Base-by-base conservation (phyloP, 148 eudicot genomes). In the Camellia sinensis region DNA sequence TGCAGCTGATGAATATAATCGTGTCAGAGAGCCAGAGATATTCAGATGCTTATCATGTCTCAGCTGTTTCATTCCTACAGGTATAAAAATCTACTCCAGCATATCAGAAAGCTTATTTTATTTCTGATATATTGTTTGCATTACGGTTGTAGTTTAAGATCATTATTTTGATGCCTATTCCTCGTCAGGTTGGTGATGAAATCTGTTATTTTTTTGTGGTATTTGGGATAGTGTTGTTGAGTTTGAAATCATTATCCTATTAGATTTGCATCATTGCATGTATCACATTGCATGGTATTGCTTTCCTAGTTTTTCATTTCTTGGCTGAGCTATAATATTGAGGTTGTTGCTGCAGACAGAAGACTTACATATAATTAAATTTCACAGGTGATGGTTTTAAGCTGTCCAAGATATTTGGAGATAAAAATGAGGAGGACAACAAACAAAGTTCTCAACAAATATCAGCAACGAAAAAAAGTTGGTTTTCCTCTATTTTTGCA, bases 21-120 rank as follows among this genome's bases (percentile, higher is more conserved):
- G 4, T 10, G 50, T 2, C 29, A 56, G 50, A 59, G 37, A 43
- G 53, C 78, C 78, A 40, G 53, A 74, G 65, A 17, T 72, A 54
- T 85, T 93, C 79, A 83, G 90, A 73, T 96, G 98, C 86, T 88
- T 92, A 80, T 89, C 98, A 41, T 96, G 99, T 86, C 89, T 94
- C 84, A 88, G 92, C 81, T 80, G 93, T 78, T 92, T 96, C 85
- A 81, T 92, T 82, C 95, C 92, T 44, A 81, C 79, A 37, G 91
- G 99, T 96, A 87, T 44, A 15, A 57, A 22, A 41, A 17, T 83
- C 37, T 72, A 70, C 12, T 57, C 18, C 40, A 60, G 22, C 73
- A 22, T 13, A 21, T 10, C 56, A 41, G 19, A 78, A 54, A 50
- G 61, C n/a, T 69, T 57, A 37, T 5, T 46, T 12, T 54, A 73